Conservation (phyloP, 768 basidiomycete genomes). For the Jaapia argillacea region DNA sequence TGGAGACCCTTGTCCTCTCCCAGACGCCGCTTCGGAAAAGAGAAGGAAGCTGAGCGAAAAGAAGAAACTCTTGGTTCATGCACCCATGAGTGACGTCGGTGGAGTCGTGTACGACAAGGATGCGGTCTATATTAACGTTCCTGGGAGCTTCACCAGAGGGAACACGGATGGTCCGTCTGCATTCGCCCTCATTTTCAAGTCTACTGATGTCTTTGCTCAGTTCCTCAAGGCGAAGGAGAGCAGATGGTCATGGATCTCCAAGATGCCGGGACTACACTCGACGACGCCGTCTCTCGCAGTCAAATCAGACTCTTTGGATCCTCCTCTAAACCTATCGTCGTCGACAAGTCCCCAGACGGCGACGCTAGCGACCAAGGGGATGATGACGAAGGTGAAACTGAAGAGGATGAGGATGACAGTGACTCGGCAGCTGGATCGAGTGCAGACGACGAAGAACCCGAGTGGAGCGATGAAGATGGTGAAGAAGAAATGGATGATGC, state of each 20-base stretch:
- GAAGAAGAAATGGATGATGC: slow-evolving; percentile 10
- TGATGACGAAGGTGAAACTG: slow-evolving; percentile 19
- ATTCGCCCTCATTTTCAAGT: not conserved
- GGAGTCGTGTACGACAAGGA: slow-evolving; percentile 98
- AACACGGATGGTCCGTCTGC: slow-evolving; percentile 44
- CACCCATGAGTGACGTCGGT: slow-evolving; percentile 98
- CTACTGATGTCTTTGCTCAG: slow-evolving; percentile 25
- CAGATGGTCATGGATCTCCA: slow-evolving; percentile 97
- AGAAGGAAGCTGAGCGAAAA: slow-evolving; percentile 90
- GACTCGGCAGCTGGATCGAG: slow-evolving; percentile 17
- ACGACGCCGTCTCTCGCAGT: slow-evolving; percentile 70
- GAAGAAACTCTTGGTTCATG: slow-evolving; percentile 84
- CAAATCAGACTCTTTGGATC: slow-evolving; percentile 78
- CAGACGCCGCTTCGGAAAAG: slow-evolving; percentile 86
- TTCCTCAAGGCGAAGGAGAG: slow-evolving; percentile 86
- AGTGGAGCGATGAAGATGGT: slow-evolving; percentile 14
- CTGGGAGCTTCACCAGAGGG: slow-evolving; percentile 86
- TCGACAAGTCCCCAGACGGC: slow-evolving; percentile 18
- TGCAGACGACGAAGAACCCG: slow-evolving; percentile 17
- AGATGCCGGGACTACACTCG: slow-evolving; percentile 74
- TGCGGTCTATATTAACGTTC: slow-evolving; percentile 95
- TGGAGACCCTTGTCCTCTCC: slow-evolving; percentile 93
- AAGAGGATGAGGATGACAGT: slow-evolving; percentile 18
- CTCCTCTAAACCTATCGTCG: slow-evolving; percentile 61
- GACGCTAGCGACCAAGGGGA: slow-evolving; percentile 29